Base-by-base conservation (phyloP, 1,284 basidiomycete genomes). In the Phylloporus sp. region DNA sequence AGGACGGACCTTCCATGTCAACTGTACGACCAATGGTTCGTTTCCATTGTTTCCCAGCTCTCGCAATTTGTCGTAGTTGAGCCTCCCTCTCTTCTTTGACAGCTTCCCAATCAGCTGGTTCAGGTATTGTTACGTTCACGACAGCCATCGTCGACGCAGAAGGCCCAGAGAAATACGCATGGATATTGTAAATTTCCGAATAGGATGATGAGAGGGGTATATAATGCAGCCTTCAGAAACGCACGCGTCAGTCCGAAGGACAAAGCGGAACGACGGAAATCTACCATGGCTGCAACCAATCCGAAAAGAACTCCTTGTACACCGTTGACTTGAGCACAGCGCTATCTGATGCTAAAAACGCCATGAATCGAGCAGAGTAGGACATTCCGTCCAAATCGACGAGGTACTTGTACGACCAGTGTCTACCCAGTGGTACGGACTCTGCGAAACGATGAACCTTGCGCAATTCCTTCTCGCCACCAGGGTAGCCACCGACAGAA, bases 371-470 rank as follows among this genome's bases (percentile, higher is more conserved):
- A 8, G 92, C 96, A 46, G 92, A 95, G 75, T 98, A 98, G n/a
- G 93, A 91, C 90, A 95, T 95, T 40, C 96, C 96, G 74, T 98
- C 96, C 60, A 98, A 77, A 77, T 98, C 96, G 66, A 96, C 79
- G 29, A 97, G 82, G 73, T 96, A 96, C 79, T 97, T 97, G 81
- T 96, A 93, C 60, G 89, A 83, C 96, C 96, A 98, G 72, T 95
- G 91, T 66, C 90, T 86, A 6, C 94, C 93, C 2, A 98, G 81
- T 8, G 91, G 89, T 1, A 93, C 93, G 2, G 92, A 81, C 60
- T 91, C 86, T 17, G 85, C 88, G 69, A 95, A 93, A 34, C 92
- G 85, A 75, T 95, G 91, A 46, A 86, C 82, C 64, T 80, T 79
- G 64, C 83, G 81, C 68, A 95, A 82, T 22, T 88, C 90, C 2